Percentiles rank a stretch among this genome's conserved stretches.
These are phyloP conservation scores for Mycosphaerelloides madeirae DNA, from an alignment of 2,329 filamentous ascomycete genomes.

Conservation along the genomic window DNA sequence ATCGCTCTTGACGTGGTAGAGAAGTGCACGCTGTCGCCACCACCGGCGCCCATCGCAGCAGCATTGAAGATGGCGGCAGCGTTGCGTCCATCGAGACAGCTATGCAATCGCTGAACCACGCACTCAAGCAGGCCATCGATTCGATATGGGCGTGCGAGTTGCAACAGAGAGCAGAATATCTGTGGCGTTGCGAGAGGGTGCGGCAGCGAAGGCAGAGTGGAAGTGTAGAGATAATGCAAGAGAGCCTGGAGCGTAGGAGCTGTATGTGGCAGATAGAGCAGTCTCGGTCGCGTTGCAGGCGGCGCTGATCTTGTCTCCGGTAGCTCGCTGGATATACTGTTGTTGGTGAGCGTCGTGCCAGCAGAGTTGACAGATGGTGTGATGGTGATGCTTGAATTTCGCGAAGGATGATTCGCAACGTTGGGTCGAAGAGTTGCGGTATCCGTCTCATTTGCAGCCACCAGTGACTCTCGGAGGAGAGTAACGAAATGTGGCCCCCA, in stretches of 20 bases:
- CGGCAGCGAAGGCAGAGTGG: conserved; percentile 69
- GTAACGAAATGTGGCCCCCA: conserved; percentile 98
- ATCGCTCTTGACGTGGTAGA: conserved; percentile 35
- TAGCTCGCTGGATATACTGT: conserved; percentile 44
- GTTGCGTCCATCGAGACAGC: conserved; percentile 85
- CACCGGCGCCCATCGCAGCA: conserved; percentile 93
- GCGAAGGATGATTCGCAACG: conserved; percentile 48
- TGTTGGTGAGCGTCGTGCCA: conserved; percentile 42
- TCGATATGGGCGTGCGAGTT: conserved; percentile 88
- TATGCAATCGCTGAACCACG: conserved; percentile 84
- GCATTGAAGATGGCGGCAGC: conserved; percentile 97
- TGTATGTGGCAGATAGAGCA: conserved; percentile 89
- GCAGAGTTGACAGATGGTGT: conserved; percentile 59
- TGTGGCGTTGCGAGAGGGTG: conserved; percentile 86
- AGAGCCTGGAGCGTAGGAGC: conserved; percentile 83
- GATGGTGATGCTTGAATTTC: conserved; percentile 81
- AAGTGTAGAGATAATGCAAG: conserved; percentile 90
- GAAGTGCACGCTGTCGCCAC: conserved; percentile 76
- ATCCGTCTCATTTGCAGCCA: conserved; percentile 65
- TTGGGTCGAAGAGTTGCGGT: conserved; percentile 68
- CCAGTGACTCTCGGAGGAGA: conserved; percentile 72
- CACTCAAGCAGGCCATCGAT: conserved; percentile 89
- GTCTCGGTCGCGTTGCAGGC: conserved; percentile 66
- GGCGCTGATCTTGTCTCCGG: conserved; percentile 52
- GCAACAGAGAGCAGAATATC: conserved; percentile 89